Evolutionary conservation across 768 basidiomycete genomes (phyloP).

Genomic region (Naganishia randhawae): DNA sequence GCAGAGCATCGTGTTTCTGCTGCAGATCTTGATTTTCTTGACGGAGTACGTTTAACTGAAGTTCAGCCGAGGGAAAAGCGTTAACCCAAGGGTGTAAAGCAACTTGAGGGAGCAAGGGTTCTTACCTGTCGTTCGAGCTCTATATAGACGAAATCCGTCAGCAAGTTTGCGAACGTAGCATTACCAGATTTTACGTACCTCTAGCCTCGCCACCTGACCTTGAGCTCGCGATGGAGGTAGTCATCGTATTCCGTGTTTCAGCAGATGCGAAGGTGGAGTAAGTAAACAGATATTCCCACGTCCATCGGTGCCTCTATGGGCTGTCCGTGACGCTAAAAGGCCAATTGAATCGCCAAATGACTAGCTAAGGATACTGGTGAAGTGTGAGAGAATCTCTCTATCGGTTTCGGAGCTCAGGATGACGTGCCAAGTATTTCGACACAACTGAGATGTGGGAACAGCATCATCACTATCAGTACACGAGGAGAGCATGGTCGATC

Average conservation of each 20-base stretch:
- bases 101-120: neutral
- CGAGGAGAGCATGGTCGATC: neutral
- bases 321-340: neutral
- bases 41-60: neutral
- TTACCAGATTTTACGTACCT: neutral
- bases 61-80: neutral
- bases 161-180: neutral
- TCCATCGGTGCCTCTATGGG: neutral
- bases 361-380: too few species aligned
- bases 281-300: neutral
- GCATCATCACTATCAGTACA: neutral
- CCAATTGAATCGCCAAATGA: too few species aligned
- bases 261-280: neutral
- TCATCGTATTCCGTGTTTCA: neutral
- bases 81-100: neutral
- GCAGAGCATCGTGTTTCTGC: neutral
- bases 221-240: neutral
- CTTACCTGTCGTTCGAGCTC: slow-evolving; percentile 1
- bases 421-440: neutral
- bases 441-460: neutral
- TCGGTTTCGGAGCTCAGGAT: neutral
- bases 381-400: too few species aligned
- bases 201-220: neutral
- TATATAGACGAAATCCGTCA: neutral
- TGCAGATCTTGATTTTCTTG: neutral